Conservation (phyloP, 192 early-diverging fungal genomes). For the Chytriomyces sp. region DNA sequence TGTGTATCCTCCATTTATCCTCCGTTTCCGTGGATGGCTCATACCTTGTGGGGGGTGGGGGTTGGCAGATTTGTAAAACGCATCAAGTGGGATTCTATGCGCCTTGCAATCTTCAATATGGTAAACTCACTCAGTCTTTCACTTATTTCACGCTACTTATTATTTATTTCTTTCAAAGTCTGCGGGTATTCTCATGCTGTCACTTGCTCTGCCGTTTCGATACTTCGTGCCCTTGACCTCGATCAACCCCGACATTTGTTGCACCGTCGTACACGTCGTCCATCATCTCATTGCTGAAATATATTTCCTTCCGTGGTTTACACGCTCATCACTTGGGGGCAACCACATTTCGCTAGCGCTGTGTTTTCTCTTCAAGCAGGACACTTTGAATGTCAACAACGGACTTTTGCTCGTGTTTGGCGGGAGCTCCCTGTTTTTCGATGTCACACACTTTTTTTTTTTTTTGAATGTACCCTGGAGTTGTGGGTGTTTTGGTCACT, state of each 20-base stretch:
- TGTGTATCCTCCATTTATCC: too few species aligned
- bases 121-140: conserved; percentile 13
- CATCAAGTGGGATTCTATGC: conserved; percentile 13
- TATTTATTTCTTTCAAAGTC: not conserved
- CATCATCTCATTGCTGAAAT: conserved; percentile 45
- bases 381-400: not conserved
- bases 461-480: conserved; percentile 1
- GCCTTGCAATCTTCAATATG: conserved; percentile 16
- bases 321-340: conserved; percentile 27
- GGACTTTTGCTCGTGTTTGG: conserved; percentile 16
- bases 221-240: conserved; percentile 33
- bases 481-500: not conserved
- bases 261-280: conserved; percentile 26
- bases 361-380: conserved; percentile 21
- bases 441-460: conserved; percentile 26
- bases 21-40: conserved; percentile 37
- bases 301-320: conserved; percentile 42
- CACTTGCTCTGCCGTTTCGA: conserved; percentile 37
- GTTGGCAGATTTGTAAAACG: conserved; percentile 16
- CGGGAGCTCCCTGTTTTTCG: conserved; percentile 2
- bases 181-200: conserved; percentile 23
- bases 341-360: conserved; percentile 35
- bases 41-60: conserved; percentile 38
- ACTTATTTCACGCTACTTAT: not conserved
- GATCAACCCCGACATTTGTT: conserved; percentile 41